A percentile compares a stretch with the other conserved stretches of the same genome.
Conservation (phyloP, 805 yeast genomes). For the Lipomyces orientalis region DNA sequence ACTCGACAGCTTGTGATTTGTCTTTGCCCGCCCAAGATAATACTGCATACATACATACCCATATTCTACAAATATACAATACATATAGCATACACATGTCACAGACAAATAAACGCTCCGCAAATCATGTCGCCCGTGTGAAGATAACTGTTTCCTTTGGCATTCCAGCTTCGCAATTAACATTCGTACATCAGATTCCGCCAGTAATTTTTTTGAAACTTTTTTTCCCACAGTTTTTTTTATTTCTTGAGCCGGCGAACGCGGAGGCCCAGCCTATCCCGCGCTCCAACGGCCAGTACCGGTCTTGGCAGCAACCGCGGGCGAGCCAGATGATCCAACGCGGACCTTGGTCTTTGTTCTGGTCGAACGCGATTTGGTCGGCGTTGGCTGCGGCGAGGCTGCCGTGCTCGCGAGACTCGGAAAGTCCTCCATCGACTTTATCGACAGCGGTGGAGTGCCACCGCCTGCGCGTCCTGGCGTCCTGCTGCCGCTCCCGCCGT, state of each 20-base stretch:
- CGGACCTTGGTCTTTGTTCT: neutral
- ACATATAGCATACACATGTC: neutral
- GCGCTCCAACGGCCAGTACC: slow-evolving; percentile 1
- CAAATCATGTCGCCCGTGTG: neutral
- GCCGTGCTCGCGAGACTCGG: slow-evolving; percentile 11
- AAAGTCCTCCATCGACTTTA: slow-evolving; percentile 28
- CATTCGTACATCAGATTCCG: neutral
- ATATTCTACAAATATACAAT: slow-evolving; percentile 1
- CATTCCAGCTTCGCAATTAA: neutral
- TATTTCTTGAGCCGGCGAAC: neutral
- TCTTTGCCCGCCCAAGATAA: neutral
- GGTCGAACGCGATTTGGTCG: neutral
- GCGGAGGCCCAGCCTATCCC: neutral
- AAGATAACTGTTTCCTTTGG: neutral
- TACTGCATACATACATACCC: neutral
- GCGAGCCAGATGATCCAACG: neutral
- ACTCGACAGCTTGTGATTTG: neutral
- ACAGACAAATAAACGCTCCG: neutral
- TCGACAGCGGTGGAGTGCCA: slow-evolving; percentile 5
- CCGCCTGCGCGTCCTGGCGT: neutral
- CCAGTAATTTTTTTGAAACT: neutral
- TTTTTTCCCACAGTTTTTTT: neutral
- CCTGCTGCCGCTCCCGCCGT: slow-evolving; percentile 1
- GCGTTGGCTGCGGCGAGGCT: slow-evolving; percentile 5
- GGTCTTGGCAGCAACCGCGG: neutral